Evolutionary conservation across 257 asterid genomes (phyloP), one percentile per base, ranked within the genome.

Genomic region (Knoxia roxburghii): DNA sequence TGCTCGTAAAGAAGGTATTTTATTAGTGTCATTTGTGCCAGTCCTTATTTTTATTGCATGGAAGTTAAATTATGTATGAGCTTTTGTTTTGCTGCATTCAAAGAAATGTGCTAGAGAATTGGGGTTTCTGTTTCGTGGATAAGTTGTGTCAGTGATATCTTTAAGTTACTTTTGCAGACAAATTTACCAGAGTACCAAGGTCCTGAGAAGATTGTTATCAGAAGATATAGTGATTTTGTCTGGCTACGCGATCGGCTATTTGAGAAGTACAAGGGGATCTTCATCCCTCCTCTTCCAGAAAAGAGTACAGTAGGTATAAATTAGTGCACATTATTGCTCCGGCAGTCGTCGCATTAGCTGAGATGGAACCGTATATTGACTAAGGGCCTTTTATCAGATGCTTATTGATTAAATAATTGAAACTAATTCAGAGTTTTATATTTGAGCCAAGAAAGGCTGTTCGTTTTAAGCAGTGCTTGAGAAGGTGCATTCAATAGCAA

Each of bases 221-320:
- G 99, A 12, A 81, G 99, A 40, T 94, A 94, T 74, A 94, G 79
- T 81, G 99, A 94, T 80, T 94, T 94, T 86, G 86, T 87, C 74
- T 94, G 99, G 98, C 74, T 94, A 71, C 83, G 89, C 24, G 98
- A 94, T 61, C 96, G 96, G 49, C 88, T 94, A 73, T 90, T 82
- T 82, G 98, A 90, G 73, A 94, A 84, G 85, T 88, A 71, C 81
- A 90, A 94, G 87, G 99, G 99, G 41, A 72, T 90, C 61, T 94
- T 94, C 76, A 88, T 94, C 72, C 99, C 99, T 71, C 99, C 99
- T 39, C 93, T 94, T 72, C 99, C 99, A 54, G 99, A 94, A 86
- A 94, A 94, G 91, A 94, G 86, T 82, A 87, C 99, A 65, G 98
- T 94, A 81, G 99, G 99, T 94, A 79, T 76, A 51, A 30, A 72